These are phyloP conservation scores for Aspergillus thermomutatus DNA, from an alignment of 2,329 filamentous ascomycete species.

Conservation along the genomic window DNA sequence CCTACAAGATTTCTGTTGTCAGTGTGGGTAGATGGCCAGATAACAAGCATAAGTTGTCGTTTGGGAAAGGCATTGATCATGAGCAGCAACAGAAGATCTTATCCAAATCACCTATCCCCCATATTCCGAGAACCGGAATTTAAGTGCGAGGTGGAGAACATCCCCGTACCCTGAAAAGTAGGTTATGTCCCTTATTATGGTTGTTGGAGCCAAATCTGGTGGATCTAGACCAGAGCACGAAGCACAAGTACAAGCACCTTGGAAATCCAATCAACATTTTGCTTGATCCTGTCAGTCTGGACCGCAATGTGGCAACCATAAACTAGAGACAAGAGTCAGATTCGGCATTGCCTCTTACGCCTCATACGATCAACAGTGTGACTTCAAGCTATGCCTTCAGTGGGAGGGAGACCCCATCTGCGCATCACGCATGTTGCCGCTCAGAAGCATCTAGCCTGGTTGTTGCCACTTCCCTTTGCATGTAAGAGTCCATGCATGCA, in stretches of 20 bases:
- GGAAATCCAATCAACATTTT: neutral
- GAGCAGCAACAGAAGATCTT: neutral
- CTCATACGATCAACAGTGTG: neutral
- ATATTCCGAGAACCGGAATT: slow-evolving; percentile 2
- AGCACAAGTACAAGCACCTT: neutral
- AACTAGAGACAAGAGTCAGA: neutral
- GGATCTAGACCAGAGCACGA: neutral
- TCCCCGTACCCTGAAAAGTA: slow-evolving; percentile 1
- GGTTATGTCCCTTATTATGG: neutral
- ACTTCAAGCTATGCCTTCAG: neutral
- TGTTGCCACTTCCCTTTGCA: neutral
- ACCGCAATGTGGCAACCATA: neutral
- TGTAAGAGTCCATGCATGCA: neutral
- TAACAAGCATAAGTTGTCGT: neutral
- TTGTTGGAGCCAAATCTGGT: neutral
- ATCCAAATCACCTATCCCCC: neutral
- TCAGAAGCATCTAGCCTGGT: neutral
- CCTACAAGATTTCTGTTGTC: neutral
- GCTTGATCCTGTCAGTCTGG: neutral
- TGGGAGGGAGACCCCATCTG: neutral
- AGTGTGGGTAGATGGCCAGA: neutral
- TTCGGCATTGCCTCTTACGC: neutral
- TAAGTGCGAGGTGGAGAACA: slow-evolving; percentile 3
- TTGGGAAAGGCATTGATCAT: neutral
- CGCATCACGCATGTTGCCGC: neutral